Percentiles rank a stretch among this genome's conserved stretches.
These are phyloP conservation scores for Xylaria telfairii DNA, from an alignment of 495 filamentous ascomycete genomes.

Conservation along the genomic window DNA sequence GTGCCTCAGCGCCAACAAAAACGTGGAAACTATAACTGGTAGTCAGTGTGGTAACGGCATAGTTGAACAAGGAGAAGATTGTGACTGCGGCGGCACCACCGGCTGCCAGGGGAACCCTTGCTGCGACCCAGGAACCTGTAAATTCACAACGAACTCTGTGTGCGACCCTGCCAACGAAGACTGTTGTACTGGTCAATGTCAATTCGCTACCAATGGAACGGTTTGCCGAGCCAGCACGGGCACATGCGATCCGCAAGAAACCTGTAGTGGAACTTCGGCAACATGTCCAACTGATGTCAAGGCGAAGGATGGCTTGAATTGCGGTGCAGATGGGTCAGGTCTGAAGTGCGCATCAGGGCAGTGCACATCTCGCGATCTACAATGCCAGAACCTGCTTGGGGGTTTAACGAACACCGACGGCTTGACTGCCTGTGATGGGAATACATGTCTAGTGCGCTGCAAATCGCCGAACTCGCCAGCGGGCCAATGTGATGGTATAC, in stretches of 20 bases:
- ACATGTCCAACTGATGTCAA: constrained; percentile 76
- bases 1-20: constrained; percentile 83
- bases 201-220: constrained; percentile 67
- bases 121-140: constrained; percentile 88
- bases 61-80: constrained; percentile 92
- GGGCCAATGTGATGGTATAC: constrained; percentile 72
- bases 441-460: constrained; percentile 78
- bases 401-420: constrained; percentile 74
- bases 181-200: constrained; percentile 79
- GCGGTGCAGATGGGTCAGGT: constrained; percentile 61
- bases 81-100: constrained; percentile 84
- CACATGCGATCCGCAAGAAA: constrained; percentile 82
- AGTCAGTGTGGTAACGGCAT: constrained; percentile 96
- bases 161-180: constrained; percentile 93
- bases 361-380: constrained; percentile 89
- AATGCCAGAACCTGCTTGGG: constrained; percentile 89
- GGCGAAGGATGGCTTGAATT: constrained; percentile 70
- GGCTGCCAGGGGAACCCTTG: constrained; percentile 78
- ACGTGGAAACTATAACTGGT: constrained; percentile 83
- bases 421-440: constrained; percentile 79
- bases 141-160: constrained; percentile 74
- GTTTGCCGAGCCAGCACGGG: constrained; percentile 83
- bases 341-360: constrained; percentile 91
- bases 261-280: constrained; percentile 74
- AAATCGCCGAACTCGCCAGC: constrained; percentile 69